Conservation (phyloP, 208 protist genomes). For the Acanthamoeba royreba region DNA sequence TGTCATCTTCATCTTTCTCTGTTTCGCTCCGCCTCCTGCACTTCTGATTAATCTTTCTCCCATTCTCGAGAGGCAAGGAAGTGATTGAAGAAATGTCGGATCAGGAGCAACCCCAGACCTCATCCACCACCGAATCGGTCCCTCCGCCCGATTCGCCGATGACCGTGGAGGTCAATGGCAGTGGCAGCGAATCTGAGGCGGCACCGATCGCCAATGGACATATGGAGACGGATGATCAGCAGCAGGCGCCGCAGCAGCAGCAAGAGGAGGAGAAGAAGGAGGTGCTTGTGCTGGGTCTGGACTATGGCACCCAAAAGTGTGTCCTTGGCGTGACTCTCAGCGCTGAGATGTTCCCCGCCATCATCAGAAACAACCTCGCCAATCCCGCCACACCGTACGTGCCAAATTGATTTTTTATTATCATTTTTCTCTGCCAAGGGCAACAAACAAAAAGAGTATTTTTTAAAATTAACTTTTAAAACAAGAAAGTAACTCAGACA, state of each 20-base stretch:
- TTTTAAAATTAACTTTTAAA: not conserved
- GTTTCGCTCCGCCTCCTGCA: no score
- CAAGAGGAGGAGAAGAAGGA: not conserved
- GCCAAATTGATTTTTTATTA: no score
- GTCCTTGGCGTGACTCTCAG: not conserved
- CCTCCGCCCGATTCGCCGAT: not conserved
- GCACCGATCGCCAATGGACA: no score
- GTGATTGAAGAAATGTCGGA: not conserved
- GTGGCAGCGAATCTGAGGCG: no score
- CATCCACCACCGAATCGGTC: not conserved
- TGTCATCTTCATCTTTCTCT: no score
- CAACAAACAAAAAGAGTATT: no score
- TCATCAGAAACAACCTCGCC: constrained; percentile 8
- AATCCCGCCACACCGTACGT: constrained; percentile 9
- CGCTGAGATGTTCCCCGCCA: not conserved
- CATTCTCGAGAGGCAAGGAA: not conserved
- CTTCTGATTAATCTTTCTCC: no score
- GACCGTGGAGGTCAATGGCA: not conserved
- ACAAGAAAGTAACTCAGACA: no score
- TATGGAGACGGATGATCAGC: not conserved
- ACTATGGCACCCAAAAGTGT: constrained; percentile 27
- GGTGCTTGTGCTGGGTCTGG: not conserved
- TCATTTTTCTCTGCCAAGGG: no score
- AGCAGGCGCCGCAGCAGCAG: not conserved
- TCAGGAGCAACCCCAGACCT: not conserved